Conservation (phyloP, 2,329 filamentous ascomycete genomes). For the Aspergillus intermedius region DNA sequence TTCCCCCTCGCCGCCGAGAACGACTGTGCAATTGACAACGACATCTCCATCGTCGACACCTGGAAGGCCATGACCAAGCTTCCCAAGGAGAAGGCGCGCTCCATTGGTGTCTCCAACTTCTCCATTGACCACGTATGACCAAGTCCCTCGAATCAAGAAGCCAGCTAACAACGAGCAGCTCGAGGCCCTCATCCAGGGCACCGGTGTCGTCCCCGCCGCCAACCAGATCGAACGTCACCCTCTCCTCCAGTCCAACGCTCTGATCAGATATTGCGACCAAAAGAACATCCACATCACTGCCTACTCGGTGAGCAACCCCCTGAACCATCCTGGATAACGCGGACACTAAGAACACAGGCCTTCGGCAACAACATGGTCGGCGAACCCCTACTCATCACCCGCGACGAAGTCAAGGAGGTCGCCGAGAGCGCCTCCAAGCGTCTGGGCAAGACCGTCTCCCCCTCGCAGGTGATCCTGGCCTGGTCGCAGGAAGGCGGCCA, state of each 20-base stretch:
- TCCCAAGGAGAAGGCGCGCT: conserved; percentile 35
- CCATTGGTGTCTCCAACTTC: conserved; percentile 40
- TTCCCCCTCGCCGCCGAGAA: conserved; percentile 42
- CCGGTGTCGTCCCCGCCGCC: conserved; percentile 54
- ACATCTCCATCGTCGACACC: conserved; percentile 35
- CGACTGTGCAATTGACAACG: conserved; percentile 41
- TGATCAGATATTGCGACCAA: conserved; percentile 52
- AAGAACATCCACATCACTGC: conserved; percentile 57
- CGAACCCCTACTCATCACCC: conserved; percentile 58
- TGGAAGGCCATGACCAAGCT: conserved; percentile 43
- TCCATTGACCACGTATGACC: conserved; percentile 25
- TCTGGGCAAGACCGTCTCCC: conserved; percentile 26
- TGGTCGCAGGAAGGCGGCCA: conserved; percentile 36
- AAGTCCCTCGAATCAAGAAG: background rate
- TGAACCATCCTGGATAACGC: background rate
- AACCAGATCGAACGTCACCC: conserved; percentile 67
- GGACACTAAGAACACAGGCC: conserved; percentile 24
- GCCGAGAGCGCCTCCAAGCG: conserved; percentile 49
- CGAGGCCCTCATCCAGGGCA: conserved; percentile 50
- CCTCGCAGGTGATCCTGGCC: conserved; percentile 34
- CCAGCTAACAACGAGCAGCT: conserved; percentile 26
- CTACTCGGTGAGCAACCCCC: conserved; percentile 45
- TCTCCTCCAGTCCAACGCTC: conserved; percentile 56
- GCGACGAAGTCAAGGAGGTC: conserved; percentile 57
- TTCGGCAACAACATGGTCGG: conserved; percentile 56